These are phyloP conservation scores for Thecaphora thlaspeos DNA, from an alignment of 1,284 basidiomycete genomes.

Conservation along the genomic window DNA sequence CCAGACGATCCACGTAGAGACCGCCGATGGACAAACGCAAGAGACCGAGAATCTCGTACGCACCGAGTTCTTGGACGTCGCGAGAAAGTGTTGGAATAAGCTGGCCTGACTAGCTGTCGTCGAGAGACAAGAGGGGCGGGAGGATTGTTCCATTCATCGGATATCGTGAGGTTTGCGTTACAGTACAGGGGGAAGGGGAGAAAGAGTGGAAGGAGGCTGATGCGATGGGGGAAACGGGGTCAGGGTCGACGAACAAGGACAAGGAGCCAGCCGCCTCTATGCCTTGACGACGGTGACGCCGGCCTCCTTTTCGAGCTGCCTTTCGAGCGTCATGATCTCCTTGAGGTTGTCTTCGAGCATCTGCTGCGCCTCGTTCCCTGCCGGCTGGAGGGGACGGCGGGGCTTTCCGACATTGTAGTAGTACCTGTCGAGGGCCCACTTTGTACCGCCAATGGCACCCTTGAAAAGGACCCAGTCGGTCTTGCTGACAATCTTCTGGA, in stretches of 20 bases:
- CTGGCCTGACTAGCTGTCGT: constrained; percentile 5
- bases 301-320: constrained; percentile 61
- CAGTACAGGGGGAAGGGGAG: too few relatives aligned
- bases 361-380: constrained; percentile 62
- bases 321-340: constrained; percentile 69
- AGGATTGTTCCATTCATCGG: too few relatives aligned
- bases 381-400: constrained; percentile 71
- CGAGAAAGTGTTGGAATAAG: constrained; percentile 20
- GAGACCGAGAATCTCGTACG: constrained; percentile 3
- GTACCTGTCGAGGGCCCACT: constrained; percentile 71
- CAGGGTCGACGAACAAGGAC: too few relatives aligned
- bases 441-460: constrained; percentile 76
- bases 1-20: constrained; percentile 34
- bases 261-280: constrained; percentile 2
- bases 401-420: constrained; percentile 73
- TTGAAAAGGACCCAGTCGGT: constrained; percentile 79
- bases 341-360: constrained; percentile 71
- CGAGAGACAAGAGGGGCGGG: too few relatives aligned
- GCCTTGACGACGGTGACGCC: constrained; percentile 27
- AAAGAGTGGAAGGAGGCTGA: too few relatives aligned
- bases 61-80: constrained; percentile 28
- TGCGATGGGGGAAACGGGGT: too few relatives aligned
- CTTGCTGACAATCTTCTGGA: constrained; percentile 76
- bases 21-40: constrained; percentile 19
- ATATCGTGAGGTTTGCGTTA: too few relatives aligned